A percentile compares a stretch with the other conserved stretches of the same genome.
Conservation (phyloP, 2,329 filamentous ascomycete species). For the Trichoderma aggressivum region DNA sequence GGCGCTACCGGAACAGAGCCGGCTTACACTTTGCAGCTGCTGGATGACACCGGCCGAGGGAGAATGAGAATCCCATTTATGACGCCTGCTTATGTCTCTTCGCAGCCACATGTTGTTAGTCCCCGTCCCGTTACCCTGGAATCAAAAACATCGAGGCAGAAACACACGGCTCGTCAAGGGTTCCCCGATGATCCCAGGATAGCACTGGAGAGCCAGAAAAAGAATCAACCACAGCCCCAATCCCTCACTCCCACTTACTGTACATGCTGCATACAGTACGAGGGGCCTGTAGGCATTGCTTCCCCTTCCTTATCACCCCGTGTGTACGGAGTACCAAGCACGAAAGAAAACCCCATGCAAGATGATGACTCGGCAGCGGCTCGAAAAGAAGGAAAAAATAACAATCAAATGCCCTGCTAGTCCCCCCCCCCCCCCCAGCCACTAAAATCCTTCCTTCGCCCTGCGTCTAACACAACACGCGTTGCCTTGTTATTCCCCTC, state of each 20-base stretch:
- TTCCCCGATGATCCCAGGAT: background rate
- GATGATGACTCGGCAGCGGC: background rate
- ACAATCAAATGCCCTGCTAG: background rate
- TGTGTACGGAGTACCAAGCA: background rate
- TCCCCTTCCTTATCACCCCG: background rate
- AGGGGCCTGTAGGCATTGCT: background rate
- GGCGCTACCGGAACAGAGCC: slow-evolving; percentile 6
- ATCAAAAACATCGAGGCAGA: background rate
- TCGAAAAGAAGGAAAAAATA: background rate
- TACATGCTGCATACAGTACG: background rate
- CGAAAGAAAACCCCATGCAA: background rate
- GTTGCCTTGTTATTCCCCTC: background rate
- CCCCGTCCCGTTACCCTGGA: background rate
- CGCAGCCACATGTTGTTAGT: background rate
- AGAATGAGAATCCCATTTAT: background rate
- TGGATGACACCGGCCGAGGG: background rate
- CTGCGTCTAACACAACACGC: background rate
- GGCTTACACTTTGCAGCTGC: slow-evolving; percentile 1
- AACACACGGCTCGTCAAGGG: background rate
- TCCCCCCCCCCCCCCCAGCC: background rate
- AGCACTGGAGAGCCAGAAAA: background rate
- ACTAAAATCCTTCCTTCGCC: slow-evolving; percentile 13
- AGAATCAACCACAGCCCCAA: background rate
- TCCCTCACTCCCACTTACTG: background rate
- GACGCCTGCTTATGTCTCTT: background rate